Percentiles rank a stretch among this genome's conserved stretches.
phyloP scores from a whole-genome alignment of 148 eudicot genomes.

The Euryodendron excelsum region DNA sequence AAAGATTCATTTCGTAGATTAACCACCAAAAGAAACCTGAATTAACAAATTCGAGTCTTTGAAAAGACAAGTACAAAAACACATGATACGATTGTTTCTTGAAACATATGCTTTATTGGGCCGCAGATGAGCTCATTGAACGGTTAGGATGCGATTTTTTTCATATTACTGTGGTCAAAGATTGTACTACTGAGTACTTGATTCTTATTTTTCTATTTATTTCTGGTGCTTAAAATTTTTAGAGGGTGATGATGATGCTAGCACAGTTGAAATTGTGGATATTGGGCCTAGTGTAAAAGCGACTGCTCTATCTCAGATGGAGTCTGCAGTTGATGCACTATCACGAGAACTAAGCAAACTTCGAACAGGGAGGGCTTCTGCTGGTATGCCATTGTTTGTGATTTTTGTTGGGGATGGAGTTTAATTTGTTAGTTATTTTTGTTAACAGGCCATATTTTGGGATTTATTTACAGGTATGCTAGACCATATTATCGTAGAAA shows the following conservation, averaged over 20 bases:
- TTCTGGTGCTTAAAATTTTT: constrained; percentile 1
- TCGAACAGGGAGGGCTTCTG: constrained; percentile 87
- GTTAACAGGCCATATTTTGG: neutral
- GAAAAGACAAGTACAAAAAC: too few relatives aligned
- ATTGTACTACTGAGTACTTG: neutral
- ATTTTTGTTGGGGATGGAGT: neutral
- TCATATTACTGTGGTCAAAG: neutral
- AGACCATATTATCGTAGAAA: constrained; percentile 88
- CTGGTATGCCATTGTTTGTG: constrained; percentile 42
- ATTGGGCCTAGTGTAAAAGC: constrained; percentile 60
- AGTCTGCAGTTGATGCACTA: constrained; percentile 81
- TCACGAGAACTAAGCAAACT: constrained; percentile 79
- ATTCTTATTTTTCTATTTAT: neutral
- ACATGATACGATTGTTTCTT: neutral
- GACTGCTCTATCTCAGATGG: constrained; percentile 71
- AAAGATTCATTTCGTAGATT: neutral
- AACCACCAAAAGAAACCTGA: neutral
- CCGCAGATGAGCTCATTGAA: constrained; percentile 5
- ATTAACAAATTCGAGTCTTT: neutral
- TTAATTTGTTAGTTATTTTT: constrained; percentile 1
- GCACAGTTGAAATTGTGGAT: constrained; percentile 42
- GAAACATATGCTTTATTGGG: neutral
- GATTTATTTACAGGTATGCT: constrained; percentile 68
- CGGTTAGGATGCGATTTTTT: neutral
- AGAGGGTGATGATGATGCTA: constrained; percentile 50